Conservation (phyloP, 805 yeast genomes). For the Suhomyces faveliae region DNA sequence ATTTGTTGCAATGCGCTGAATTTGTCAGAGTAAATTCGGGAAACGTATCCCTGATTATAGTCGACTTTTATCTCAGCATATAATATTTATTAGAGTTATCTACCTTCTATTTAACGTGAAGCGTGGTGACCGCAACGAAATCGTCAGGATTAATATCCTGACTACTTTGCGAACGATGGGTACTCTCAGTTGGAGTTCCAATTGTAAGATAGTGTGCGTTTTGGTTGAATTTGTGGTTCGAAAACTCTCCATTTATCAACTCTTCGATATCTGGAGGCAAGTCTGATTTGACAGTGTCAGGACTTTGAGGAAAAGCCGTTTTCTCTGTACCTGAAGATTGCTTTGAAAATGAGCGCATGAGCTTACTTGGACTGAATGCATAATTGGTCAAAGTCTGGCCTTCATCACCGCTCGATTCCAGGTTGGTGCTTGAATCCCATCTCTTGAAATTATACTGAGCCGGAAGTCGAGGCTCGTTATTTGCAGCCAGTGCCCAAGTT, state of each 20-base stretch:
- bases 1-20: background rate
- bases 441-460: background rate
- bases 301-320: background rate
- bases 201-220: background rate
- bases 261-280: background rate
- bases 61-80: too few species aligned
- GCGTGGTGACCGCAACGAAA: background rate
- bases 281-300: background rate
- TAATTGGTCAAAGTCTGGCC: background rate
- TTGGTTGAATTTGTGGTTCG: background rate
- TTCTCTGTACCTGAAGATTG: background rate
- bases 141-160: background rate
- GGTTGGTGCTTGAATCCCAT: background rate
- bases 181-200: background rate
- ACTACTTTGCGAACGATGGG: background rate
- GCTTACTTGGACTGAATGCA: background rate
- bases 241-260: background rate
- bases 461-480: slow-evolving; percentile 33
- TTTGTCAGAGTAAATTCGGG: background rate
- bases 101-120: background rate
- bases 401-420: background rate
- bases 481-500: slow-evolving; percentile 81
- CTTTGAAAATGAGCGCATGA: background rate
- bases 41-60: too few species aligned
- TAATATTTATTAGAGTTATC: background rate